Percentiles rank a stretch among this genome's conserved stretches.
phyloP scores from a whole-genome alignment of 2,329 filamentous ascomycete species.

The Bipolaris bicolor region DNA sequence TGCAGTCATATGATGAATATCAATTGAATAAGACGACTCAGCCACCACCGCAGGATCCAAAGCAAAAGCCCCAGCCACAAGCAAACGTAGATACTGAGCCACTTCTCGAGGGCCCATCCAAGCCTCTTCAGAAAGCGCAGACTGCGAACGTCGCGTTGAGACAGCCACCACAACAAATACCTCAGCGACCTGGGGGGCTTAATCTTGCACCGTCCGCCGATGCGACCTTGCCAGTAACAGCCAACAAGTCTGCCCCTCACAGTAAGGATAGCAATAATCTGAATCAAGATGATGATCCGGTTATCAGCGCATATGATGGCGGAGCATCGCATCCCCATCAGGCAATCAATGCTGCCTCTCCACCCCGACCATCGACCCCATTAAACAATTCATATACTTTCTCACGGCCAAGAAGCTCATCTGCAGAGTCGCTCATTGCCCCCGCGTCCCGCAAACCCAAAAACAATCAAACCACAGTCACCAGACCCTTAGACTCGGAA shows the following conservation, averaged over 20 bases:
- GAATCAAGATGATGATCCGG: slow-evolving; percentile 15
- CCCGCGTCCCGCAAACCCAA: slow-evolving; percentile 22
- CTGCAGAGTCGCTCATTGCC: slow-evolving; percentile 28
- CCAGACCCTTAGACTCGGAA: slow-evolving; percentile 28
- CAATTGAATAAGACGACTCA: slow-evolving; percentile 29
- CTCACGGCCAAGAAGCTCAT: slow-evolving; percentile 26
- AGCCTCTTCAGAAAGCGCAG: slow-evolving; percentile 29
- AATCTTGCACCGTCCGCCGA: slow-evolving; percentile 33
- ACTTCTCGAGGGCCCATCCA: slow-evolving; percentile 30
- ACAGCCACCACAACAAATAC: slow-evolving; percentile 19
- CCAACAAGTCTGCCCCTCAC: slow-evolving; percentile 20
- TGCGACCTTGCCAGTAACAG: slow-evolving; percentile 29
- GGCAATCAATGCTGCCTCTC: slow-evolving; percentile 40
- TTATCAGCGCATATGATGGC: slow-evolving; percentile 28
- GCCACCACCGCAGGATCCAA: slow-evolving; percentile 22
- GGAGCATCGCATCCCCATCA: slow-evolving; percentile 35
- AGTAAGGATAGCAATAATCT: slow-evolving; percentile 17
- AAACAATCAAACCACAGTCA: slow-evolving; percentile 18
- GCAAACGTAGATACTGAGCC: slow-evolving; percentile 27
- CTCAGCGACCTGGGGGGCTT: slow-evolving; percentile 29
- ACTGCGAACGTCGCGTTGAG: slow-evolving; percentile 22
- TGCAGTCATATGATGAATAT: slow-evolving; percentile 56
- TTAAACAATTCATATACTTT: slow-evolving; percentile 28
- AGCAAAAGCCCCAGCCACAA: slow-evolving; percentile 19
- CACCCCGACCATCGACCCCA: slow-evolving; percentile 39